A percentile compares a stretch with the other conserved stretches of the same genome.
Conservation (phyloP, 345 rosid genomes). For the Sapria himalayana region DNA sequence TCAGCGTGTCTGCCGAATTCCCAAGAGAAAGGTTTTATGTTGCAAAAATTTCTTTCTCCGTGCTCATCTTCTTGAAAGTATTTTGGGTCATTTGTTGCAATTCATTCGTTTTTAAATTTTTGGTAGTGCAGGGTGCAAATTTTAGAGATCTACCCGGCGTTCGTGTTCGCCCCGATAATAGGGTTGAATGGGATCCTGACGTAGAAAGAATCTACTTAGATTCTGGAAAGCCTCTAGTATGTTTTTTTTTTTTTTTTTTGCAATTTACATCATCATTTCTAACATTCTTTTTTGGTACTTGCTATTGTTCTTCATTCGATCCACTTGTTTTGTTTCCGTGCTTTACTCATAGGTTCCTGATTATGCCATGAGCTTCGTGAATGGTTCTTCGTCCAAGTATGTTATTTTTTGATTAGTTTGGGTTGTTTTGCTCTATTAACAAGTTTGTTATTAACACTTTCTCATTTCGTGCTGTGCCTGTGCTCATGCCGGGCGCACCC, state of each 20-base stretch:
- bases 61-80: not conserved
- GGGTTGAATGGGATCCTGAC: conserved; percentile 25
- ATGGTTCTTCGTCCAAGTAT: conserved; percentile 10
- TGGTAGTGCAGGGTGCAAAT: conserved; percentile 28
- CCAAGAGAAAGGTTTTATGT: conserved; percentile 24
- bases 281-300: too few species aligned
- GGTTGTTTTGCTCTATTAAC: not conserved
- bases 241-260: not conserved
- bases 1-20: conserved; percentile 28
- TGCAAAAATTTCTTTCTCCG: not conserved
- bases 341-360: conserved; percentile 21
- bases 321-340: not conserved
- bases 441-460: too few species aligned
- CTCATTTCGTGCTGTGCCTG: too few species aligned
- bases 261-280: too few species aligned
- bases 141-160: conserved; percentile 54
- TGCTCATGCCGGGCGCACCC: too few species aligned
- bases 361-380: conserved; percentile 23
- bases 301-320: not conserved
- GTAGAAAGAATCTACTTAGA: conserved; percentile 15
- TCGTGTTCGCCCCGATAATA: conserved; percentile 17
- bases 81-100: too few species aligned
- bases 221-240: conserved; percentile 34
- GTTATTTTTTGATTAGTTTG: too few species aligned
- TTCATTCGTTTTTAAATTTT: not conserved